Evolutionary conservation across 2,329 filamentous ascomycete species (phyloP).

Genomic region (Knoxdaviesia capensis): DNA sequence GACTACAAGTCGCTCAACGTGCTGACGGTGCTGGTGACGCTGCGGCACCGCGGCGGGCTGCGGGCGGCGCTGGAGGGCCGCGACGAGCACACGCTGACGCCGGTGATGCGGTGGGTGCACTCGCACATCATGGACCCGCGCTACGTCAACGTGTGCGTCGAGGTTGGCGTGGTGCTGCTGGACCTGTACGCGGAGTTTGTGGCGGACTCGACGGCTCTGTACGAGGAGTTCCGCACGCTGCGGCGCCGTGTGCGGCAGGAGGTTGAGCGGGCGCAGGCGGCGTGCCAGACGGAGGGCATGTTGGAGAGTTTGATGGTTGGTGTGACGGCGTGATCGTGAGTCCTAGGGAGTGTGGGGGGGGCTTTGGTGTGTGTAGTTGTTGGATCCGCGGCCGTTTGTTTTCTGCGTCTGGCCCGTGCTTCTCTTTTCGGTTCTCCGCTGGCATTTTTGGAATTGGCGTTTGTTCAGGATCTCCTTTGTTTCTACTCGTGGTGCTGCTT

Average conservation of each 20-base stretch:
- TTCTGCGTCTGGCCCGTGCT: too few species aligned
- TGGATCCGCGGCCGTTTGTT: too few species aligned
- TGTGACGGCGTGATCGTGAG: too few species aligned
- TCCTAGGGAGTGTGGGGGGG: too few species aligned
- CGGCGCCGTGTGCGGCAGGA: conserved; percentile 53
- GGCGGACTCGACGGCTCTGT: conserved; percentile 52
- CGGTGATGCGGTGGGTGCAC: conserved; percentile 66
- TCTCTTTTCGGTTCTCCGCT: too few species aligned
- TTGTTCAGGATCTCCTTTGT: too few species aligned
- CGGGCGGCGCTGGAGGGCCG: conserved; percentile 61
- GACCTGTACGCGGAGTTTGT: conserved; percentile 76
- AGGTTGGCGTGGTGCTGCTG: conserved; percentile 62
- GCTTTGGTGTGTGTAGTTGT: too few species aligned
- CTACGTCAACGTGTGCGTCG: conserved; percentile 62
- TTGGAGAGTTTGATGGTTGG: conserved; percentile 47
- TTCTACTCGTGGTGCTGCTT: too few species aligned
- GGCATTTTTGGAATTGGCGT: too few species aligned
- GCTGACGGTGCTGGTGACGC: conserved; percentile 61
- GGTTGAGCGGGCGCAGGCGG: conserved; percentile 67
- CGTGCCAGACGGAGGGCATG: conserved; percentile 72
- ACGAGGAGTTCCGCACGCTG: conserved; percentile 47
- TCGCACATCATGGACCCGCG: conserved; percentile 67
- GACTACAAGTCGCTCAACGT: conserved; percentile 40
- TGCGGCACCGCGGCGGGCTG: conserved; percentile 75
- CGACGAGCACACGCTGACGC: conserved; percentile 63